Evolutionary conservation across 2,329 filamentous ascomycete species (phyloP).

Genomic region (Cercospora beticola): DNA sequence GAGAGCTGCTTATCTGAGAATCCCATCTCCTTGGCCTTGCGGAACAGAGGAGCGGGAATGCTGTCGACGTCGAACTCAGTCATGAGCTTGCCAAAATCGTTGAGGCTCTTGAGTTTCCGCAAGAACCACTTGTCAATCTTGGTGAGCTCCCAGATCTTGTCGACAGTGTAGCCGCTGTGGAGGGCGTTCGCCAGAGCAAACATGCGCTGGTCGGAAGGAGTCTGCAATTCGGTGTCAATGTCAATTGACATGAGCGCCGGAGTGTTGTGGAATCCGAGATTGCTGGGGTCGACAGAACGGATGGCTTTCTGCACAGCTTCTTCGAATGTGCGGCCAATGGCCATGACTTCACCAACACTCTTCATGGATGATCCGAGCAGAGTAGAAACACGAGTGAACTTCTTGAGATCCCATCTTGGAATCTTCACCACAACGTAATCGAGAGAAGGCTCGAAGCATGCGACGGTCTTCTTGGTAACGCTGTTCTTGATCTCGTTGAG

Average conservation of each 20-base stretch:
- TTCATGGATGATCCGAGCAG: slow-evolving; percentile 98
- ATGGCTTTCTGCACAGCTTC: slow-evolving; percentile 99
- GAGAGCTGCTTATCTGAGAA: slow-evolving; percentile 93
- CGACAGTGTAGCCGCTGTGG: slow-evolving; percentile 87
- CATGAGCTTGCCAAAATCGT: slow-evolving; percentile 82
- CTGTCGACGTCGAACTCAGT: slow-evolving; percentile 66
- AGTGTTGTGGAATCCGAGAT: slow-evolving; percentile 91
- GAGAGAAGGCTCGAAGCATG: slow-evolving; percentile 96
- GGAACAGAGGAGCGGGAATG: slow-evolving; percentile 64
- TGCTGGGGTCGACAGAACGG: slow-evolving; percentile 89
- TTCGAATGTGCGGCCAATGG: slow-evolving; percentile 92
- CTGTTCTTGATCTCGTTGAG: slow-evolving; percentile 96
- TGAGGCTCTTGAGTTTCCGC: slow-evolving; percentile 84
- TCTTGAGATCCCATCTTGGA: slow-evolving; percentile 97
- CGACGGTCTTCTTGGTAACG: slow-evolving; percentile 91
- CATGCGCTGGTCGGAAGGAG: slow-evolving; percentile 92
- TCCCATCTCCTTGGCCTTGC: slow-evolving; percentile 86
- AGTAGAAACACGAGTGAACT: slow-evolving; percentile 95
- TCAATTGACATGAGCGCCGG: slow-evolving; percentile 90
- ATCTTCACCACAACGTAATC: slow-evolving; percentile 99
- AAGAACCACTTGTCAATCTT: slow-evolving; percentile 99
- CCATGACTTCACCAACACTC: slow-evolving; percentile 99
- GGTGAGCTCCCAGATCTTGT: slow-evolving; percentile 97
- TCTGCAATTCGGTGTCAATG: slow-evolving; percentile 93
- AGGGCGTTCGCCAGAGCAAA: slow-evolving; percentile 98